Evolutionary conservation across 2,329 filamentous ascomycete species (phyloP), one percentile per base, ranked within the genome.

Genomic region (Xylariaceae sp.): DNA sequence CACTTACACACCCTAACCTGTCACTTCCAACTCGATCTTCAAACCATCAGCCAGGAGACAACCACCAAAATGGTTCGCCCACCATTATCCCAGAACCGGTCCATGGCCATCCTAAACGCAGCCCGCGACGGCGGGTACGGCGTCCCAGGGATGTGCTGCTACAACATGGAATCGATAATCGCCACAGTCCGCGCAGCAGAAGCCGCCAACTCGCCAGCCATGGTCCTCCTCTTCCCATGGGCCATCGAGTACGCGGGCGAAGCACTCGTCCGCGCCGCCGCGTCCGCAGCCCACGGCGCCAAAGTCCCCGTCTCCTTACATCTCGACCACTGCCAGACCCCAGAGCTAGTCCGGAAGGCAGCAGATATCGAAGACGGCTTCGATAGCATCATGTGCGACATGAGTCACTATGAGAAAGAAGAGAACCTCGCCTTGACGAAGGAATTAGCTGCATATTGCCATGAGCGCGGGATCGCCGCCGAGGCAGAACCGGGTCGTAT

Each of bases 141-240:
- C 42, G 78, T 86, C 28, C 76, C 81, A 2, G 80, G 77, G 57
- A 83, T 82, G 74, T 84, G 82, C 75, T 72, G 73, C 66, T 87
- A 87, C 75, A 86, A 89, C 66, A 75, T 87, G 56, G 86, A 88
- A 71, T 83, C 82, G 50, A 86, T 89, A 63, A 75, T 89, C 22
- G 86, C 84, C 1, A 84, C 82, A 3, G 82, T 89, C 43, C 79
- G 79, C 59, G 87, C 87, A 9, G 87, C 87, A 54, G 86, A 89
- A 70, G 77, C 79, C 22, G 85, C 85, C 55, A 74, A 75, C 43
- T 86, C 85, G 0, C 86, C 87, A 0, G 78, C 84, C 53, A 88
- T 89, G 75, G 82, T 89, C 60, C 82, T 87, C 22, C 80, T 89
- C 59, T 89, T 90, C 69, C 87, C 87, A 17, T 89, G 87, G 87